A percentile compares a stretch with the other conserved stretches of the same genome.
phyloP scores from a whole-genome alignment of 208 protist genomes.

The Crithidia brevicula region DNA sequence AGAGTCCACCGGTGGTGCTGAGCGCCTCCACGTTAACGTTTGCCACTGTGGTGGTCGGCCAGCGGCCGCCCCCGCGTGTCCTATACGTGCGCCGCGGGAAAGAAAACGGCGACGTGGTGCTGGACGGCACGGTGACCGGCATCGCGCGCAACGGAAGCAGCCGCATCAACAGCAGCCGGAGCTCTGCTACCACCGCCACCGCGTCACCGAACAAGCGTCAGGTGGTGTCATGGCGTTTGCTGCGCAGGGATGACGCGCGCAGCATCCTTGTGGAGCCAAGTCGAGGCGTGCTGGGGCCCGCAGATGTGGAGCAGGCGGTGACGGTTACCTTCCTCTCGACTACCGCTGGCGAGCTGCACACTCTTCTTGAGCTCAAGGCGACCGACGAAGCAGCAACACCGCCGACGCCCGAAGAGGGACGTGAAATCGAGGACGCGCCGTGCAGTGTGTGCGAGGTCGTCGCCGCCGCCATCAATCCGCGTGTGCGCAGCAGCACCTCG shows the following conservation, averaged over 20 bases:
- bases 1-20: conserved; percentile 45
- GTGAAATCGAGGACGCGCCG: conserved; percentile 26
- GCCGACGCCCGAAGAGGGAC: too few relatives aligned
- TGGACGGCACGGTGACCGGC: neutral
- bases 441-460: conserved; percentile 64
- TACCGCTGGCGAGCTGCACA: conserved; percentile 33
- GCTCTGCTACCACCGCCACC: neutral
- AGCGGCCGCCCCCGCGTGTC: conserved; percentile 44
- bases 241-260: conserved; percentile 8
- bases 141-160: neutral
- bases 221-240: conserved; percentile 29
- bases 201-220: conserved; percentile 23
- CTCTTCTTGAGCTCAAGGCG: conserved; percentile 56
- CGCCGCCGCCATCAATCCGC: conserved; percentile 76
- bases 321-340: conserved; percentile 77
- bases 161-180: neutral
- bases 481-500: conserved; percentile 73
- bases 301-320: conserved; percentile 54
- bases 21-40: conserved; percentile 44
- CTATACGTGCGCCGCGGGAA: conserved; percentile 57
- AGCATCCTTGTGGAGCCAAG: conserved; percentile 73
- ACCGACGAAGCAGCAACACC: conserved; percentile 53
- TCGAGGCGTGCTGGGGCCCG: conserved; percentile 46
- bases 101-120: neutral
- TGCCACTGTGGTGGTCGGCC: conserved; percentile 58